Evolutionary conservation across 306 rosid genomes (phyloP).

Genomic region (Fragaria iinumae): DNA sequence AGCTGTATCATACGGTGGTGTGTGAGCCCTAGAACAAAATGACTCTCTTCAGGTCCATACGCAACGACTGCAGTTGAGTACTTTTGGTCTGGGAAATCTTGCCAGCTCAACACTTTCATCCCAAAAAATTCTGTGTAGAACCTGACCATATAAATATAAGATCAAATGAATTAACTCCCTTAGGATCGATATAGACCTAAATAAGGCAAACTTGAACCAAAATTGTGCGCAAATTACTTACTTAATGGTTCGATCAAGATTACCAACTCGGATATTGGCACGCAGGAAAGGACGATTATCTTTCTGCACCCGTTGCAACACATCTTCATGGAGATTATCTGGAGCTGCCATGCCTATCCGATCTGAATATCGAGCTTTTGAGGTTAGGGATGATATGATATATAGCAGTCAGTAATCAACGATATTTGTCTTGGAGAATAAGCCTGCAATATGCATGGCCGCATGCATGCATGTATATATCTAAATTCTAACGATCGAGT

Average conservation of each 20-base stretch:
- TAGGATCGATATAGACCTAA: not conserved
- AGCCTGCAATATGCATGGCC: not conserved
- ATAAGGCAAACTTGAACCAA: not conserved
- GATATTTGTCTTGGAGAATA: not conserved
- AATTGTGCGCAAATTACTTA: slow-evolving; percentile 8
- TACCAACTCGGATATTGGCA: slow-evolving; percentile 65
- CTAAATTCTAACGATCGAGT: not conserved
- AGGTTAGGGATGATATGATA: not conserved
- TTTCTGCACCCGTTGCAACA: slow-evolving; percentile 58
- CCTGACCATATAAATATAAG: slow-evolving; percentile 25
- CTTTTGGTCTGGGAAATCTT: slow-evolving; percentile 58
- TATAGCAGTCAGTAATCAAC: not conserved
- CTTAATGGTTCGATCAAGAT: slow-evolving; percentile 72
- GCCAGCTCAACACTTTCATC: slow-evolving; percentile 56
- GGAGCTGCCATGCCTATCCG: not conserved
- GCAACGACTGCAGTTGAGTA: slow-evolving; percentile 66
- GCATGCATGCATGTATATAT: not conserved
- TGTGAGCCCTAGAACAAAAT: slow-evolving; percentile 63
- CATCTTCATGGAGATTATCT: not conserved
- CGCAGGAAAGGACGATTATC: slow-evolving; percentile 62
- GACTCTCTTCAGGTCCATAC: slow-evolving; percentile 56
- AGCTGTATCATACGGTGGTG: not conserved
- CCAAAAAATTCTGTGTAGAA: slow-evolving; percentile 62
- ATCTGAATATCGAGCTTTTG: not conserved
- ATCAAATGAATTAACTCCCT: not conserved